These are phyloP conservation scores for Diaporthe nobilis DNA, from an alignment of 2,329 filamentous ascomycete genomes.

Conservation along the genomic window DNA sequence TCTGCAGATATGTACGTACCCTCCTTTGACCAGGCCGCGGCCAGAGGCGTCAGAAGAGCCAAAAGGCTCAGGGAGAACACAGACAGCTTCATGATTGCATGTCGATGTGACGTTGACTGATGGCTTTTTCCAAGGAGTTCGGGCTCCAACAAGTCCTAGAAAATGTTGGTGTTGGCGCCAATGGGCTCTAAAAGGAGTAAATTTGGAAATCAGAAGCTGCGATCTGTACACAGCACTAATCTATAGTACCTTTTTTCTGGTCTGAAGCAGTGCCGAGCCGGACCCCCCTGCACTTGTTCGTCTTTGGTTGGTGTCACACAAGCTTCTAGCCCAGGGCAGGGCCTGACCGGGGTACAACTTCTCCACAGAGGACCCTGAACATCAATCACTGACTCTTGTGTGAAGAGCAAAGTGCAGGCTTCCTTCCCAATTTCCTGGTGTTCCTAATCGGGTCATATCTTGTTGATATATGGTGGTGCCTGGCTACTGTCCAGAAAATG, in stretches of 20 bases:
- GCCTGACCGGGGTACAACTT: neutral
- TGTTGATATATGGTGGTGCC: neutral
- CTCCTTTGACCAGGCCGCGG: conserved; percentile 88
- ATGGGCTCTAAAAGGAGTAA: neutral
- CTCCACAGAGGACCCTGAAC: conserved; percentile 31
- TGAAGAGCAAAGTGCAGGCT: neutral
- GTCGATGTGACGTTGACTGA: conserved; percentile 42
- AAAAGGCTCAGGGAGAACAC: conserved; percentile 78
- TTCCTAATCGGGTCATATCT: no score
- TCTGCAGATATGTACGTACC: conserved; percentile 65
- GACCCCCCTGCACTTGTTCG: conserved; percentile 6
- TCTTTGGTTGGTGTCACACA: conserved; percentile 11
- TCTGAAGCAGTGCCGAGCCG: conserved; percentile 33
- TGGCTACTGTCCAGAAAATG: neutral
- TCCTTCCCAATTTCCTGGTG: neutral
- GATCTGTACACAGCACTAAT: conserved; percentile 25
- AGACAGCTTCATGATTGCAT: conserved; percentile 79
- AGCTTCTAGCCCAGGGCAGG: conserved; percentile 18
- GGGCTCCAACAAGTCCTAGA: conserved; percentile 9
- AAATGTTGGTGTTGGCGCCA: conserved; percentile 17
- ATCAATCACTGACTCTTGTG: neutral
- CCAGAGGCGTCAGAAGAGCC: conserved; percentile 75
- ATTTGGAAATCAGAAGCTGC: conserved; percentile 1
- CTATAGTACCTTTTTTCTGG: conserved; percentile 16
- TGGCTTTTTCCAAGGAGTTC: neutral